Percentiles rank a stretch among this genome's conserved stretches.
These are phyloP conservation scores for Symbiodinium natans DNA, from an alignment of 73 alveolate species.

Conservation along the genomic window DNA sequence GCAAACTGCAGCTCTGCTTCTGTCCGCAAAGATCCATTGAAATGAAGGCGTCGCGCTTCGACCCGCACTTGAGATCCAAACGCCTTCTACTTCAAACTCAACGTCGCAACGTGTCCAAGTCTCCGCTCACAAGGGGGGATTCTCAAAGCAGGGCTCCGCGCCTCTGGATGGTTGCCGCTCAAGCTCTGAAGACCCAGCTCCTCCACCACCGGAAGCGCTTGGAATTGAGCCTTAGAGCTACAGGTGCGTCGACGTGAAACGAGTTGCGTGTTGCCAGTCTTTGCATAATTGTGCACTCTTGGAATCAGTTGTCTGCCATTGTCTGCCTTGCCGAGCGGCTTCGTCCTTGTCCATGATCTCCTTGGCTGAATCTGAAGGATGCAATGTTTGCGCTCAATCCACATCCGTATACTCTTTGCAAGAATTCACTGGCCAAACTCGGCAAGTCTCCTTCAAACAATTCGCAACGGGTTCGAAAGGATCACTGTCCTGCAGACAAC, in stretches of 20 bases:
- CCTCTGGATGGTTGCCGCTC: not conserved
- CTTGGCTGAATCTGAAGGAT: not conserved
- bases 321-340: not conserved
- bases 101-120: too few species aligned
- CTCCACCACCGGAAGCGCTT: not conserved
- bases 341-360: not conserved
- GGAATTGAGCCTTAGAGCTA: not conserved
- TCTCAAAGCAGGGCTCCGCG: not conserved
- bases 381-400: not conserved
- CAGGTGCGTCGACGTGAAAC: too few species aligned
- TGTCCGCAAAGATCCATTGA: slow-evolving; percentile 57
- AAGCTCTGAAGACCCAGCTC: slow-evolving; percentile 9
- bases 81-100: not conserved
- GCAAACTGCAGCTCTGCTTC: not conserved
- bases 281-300: too few species aligned
- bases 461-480: slow-evolving; percentile 27
- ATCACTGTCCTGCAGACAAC: slow-evolving; percentile 38
- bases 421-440: too few species aligned
- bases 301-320: too few species aligned
- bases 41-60: slow-evolving; percentile 35
- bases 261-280: too few species aligned
- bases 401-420: too few species aligned
- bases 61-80: slow-evolving; percentile 29
- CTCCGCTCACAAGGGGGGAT: too few species aligned
- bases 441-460: not conserved